Base-by-base conservation (phyloP, 2,329 filamentous ascomycete genomes). In the Sclerotinia minor region DNA sequence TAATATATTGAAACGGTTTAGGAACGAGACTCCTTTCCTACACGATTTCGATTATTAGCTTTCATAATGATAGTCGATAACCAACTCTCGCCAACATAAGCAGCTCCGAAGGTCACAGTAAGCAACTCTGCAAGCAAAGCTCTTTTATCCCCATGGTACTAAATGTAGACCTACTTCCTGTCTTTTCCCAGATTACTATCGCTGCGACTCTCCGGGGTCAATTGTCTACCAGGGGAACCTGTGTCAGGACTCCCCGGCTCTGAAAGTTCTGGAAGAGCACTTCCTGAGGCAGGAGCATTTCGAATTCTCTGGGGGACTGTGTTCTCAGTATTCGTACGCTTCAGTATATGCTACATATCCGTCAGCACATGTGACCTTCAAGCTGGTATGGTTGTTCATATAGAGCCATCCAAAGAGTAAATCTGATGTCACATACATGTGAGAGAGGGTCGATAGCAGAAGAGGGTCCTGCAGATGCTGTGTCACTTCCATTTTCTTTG, bases 11-110 rank as follows among this genome's bases (percentile, higher is more conserved):
- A 89, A 84, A 66, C 93, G 91, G 78, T 92, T 96, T 38, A 99
- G 85, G 77, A 99, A 97, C 19, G 93, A 97, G 24, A 90, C 87
- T 38, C 91, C 90, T 81, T 97, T 97, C 79, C 91, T 96, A 75
- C 32, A 38, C 2, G 35, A 41, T 59, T n/a, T 24, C 15, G 17
- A 5, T 26, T 32, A 49, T 67, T 38, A 64, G 59, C 64, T 50
- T 57, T 63, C 19, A 45, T 45, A 60, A 55, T 64, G 52, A 63
- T 61, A 49, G n/a, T 17, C 24, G 41, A 49, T 45, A 26, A 3
- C 45, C 15, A 19, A 50, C 59, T 38, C 5, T 24, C 24, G 45
- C 21, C 47, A 67, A 41, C 19, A 53, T 45, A 53, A 53, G 45
- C 47, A 53, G 45, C 55, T 35, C 29, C 13, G 35, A 57, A 38